Conservation (phyloP, 2,329 filamentous ascomycete genomes). For the Thermothelomyces thermophilus region DNA sequence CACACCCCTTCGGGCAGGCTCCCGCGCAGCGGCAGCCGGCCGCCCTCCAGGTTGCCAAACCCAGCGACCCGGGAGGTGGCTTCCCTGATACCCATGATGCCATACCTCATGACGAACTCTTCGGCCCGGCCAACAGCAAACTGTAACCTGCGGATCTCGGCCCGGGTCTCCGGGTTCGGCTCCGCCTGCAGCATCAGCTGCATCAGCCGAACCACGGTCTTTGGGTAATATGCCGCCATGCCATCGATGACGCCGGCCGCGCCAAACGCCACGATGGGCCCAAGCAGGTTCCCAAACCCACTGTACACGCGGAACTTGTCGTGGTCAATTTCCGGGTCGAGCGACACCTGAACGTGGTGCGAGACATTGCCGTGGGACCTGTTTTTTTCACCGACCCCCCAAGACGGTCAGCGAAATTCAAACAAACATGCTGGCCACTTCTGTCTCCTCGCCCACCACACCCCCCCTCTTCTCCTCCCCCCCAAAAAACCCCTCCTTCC, state of each 20-base stretch:
- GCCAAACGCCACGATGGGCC: conserved; percentile 56
- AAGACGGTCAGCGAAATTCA: neutral
- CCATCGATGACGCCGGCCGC: conserved; percentile 62
- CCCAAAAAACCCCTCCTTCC: too few relatives aligned
- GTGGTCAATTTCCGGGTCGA: conserved; percentile 55
- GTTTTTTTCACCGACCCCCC: neutral
- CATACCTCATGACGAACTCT: conserved; percentile 54
- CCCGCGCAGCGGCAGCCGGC: conserved; percentile 51
- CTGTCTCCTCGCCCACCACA: neutral
- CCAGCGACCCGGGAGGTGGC: conserved; percentile 50
- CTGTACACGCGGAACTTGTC: conserved; percentile 56
- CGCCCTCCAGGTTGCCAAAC: conserved; percentile 52
- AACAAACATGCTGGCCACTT: too few relatives aligned
- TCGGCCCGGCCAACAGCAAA: conserved; percentile 55
- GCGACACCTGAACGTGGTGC: conserved; percentile 55
- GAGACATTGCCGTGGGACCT: conserved; percentile 58
- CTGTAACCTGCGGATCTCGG: conserved; percentile 52
- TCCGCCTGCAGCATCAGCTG: conserved; percentile 33
- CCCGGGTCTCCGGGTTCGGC: conserved; percentile 29
- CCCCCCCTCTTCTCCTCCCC: too few relatives aligned
- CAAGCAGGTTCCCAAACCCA: conserved; percentile 60
- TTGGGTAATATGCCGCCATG: conserved; percentile 58
- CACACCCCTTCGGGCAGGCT: conserved; percentile 50
- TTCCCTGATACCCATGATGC: conserved; percentile 60
- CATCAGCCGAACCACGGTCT: conserved; percentile 53